phyloP scores from a whole-genome alignment of 768 basidiomycete species.

The Termitomyces sp. region DNA sequence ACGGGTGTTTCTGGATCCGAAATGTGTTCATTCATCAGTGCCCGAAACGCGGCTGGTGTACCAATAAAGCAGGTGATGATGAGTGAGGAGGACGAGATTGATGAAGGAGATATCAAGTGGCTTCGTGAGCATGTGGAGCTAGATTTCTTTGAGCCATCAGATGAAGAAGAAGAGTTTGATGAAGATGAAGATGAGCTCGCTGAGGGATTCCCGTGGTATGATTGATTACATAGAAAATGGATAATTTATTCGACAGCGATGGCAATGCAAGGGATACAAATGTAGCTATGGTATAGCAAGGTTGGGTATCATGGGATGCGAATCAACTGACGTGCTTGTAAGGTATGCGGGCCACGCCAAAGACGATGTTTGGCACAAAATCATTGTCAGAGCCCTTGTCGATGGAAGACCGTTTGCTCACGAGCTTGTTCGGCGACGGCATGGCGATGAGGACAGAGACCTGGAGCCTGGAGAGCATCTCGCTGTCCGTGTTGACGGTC shows the following conservation, averaged over 20 bases:
- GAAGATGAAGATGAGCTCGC: slow-evolving; percentile 12
- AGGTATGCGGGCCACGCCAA: slow-evolving; percentile 39
- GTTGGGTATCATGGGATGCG: background rate
- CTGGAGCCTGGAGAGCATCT: slow-evolving; percentile 27
- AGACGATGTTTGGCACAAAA: slow-evolving; percentile 43
- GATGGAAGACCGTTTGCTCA: slow-evolving; percentile 13
- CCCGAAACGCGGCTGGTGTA: slow-evolving; percentile 32
- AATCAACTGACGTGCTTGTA: slow-evolving; percentile 11
- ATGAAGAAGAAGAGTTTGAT: slow-evolving; percentile 37
- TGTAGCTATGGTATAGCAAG: background rate
- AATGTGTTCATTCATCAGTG: slow-evolving; percentile 40
- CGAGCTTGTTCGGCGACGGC: slow-evolving; percentile 33
- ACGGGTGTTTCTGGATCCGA: slow-evolving; percentile 33
- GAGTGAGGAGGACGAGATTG: slow-evolving; percentile 38
- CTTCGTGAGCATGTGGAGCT: slow-evolving; percentile 43
- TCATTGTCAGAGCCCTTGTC: slow-evolving; percentile 16
- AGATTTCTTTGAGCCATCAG: slow-evolving; percentile 55
- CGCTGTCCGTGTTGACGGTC: background rate
- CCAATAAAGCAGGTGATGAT: slow-evolving; percentile 45
- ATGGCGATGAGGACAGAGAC: slow-evolving; percentile 54
- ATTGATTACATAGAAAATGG: too few relatives aligned
- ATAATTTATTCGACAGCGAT: background rate
- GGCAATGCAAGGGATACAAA: background rate
- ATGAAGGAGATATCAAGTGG: slow-evolving; percentile 41
- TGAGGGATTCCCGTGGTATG: slow-evolving; percentile 1